Evolutionary conservation across 2,329 filamentous ascomycete genomes (phyloP).

Genomic region (Penicillium olsonii): DNA sequence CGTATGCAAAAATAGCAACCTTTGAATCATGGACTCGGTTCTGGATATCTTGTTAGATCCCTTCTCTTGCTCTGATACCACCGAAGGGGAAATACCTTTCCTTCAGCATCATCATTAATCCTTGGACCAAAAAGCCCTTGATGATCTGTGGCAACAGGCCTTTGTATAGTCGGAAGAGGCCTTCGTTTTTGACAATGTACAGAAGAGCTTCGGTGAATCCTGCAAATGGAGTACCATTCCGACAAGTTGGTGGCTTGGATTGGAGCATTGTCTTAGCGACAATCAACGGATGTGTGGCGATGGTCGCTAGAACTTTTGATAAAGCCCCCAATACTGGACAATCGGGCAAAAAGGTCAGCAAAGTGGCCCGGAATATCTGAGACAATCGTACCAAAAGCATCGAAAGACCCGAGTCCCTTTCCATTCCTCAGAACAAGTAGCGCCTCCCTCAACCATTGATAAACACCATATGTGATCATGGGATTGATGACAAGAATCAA

Average conservation of each 20-base stretch:
- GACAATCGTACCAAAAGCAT: slow-evolving; percentile 13
- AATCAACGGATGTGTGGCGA: slow-evolving; percentile 15
- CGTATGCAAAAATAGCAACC: neutral
- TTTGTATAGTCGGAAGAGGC: slow-evolving; percentile 10
- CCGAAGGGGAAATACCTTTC: slow-evolving; percentile 6
- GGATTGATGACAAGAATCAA: slow-evolving; percentile 22
- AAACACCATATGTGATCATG: slow-evolving; percentile 18
- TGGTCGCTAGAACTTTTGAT: slow-evolving; percentile 13
- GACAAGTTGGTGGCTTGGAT: slow-evolving; percentile 6
- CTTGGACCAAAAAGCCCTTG: slow-evolving; percentile 16
- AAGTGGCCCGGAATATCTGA: neutral
- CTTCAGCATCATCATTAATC: slow-evolving; percentile 16
- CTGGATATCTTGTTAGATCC: neutral
- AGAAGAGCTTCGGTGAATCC: slow-evolving; percentile 13
- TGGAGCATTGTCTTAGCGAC: slow-evolving; percentile 15
- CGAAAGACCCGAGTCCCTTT: slow-evolving; percentile 5
- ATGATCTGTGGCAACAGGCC: slow-evolving; percentile 12
- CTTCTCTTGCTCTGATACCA: too few relatives aligned
- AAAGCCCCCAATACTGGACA: slow-evolving; percentile 10
- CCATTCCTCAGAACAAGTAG: slow-evolving; percentile 2
- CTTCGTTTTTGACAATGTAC: slow-evolving; percentile 13
- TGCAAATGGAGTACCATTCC: slow-evolving; percentile 5
- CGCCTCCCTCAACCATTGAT: slow-evolving; percentile 8
- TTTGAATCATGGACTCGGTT: neutral
- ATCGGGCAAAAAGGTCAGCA: neutral